These are phyloP conservation scores for Olyra latifolia DNA, from an alignment of 176 grass and related monocot species.

Conservation along the genomic window DNA sequence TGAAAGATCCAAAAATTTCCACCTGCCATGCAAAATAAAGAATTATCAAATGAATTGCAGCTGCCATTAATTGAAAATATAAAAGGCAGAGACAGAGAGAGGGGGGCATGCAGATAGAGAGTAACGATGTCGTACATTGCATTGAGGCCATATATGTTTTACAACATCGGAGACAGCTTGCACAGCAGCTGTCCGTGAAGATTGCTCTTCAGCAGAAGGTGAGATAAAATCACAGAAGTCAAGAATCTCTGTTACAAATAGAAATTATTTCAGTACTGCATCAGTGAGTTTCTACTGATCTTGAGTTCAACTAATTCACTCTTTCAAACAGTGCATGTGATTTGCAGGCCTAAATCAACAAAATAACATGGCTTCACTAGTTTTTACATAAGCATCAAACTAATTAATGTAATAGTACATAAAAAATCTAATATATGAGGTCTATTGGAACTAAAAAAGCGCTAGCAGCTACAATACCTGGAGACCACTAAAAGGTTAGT, in stretches of 20 bases:
- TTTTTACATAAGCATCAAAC: constrained; percentile 7
- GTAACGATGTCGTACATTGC: constrained; percentile 61
- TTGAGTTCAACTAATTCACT: constrained; percentile 18
- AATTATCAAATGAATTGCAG: constrained; percentile 26
- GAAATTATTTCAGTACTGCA: constrained; percentile 28
- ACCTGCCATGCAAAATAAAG: constrained; percentile 56
- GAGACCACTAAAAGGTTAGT: background rate
- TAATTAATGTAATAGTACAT: background rate
- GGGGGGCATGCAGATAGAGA: background rate
- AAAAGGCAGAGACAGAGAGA: background rate
- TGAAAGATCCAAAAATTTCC: constrained; percentile 97
- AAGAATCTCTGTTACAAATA: constrained; percentile 79
- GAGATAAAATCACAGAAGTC: constrained; percentile 89
- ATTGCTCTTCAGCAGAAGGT: constrained; percentile 85
- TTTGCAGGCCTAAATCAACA: background rate
- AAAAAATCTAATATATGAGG: background rate
- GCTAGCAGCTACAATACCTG: background rate
- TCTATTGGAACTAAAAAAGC: constrained; percentile 12
- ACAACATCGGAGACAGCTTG: constrained; percentile 73
- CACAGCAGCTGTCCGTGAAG: constrained; percentile 76
- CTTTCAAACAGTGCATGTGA: constrained; percentile 10
- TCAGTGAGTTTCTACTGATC: constrained; percentile 8
- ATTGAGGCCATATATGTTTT: constrained; percentile 92
- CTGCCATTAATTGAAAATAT: background rate
- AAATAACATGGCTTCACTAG: background rate